Conservation (phyloP, 2,329 filamentous ascomycete genomes). For the Parastagonospora nodorum region DNA sequence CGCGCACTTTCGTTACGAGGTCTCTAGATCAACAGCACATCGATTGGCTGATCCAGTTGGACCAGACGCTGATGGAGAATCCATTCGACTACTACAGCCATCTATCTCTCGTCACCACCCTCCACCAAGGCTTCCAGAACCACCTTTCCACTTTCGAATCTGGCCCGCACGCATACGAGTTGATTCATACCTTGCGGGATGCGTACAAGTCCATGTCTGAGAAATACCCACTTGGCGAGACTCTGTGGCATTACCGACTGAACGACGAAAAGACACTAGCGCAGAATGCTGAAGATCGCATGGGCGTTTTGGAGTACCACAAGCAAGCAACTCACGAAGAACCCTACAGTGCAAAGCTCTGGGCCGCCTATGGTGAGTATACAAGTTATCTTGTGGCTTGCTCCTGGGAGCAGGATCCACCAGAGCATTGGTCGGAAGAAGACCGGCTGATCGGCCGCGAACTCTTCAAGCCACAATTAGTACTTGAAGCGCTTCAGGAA, state of each 20-base stretch:
- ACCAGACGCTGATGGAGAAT: slow-evolving; percentile 51
- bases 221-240: slow-evolving; percentile 73
- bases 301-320: slow-evolving; percentile 73
- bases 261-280: slow-evolving; percentile 70
- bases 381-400: slow-evolving; percentile 73
- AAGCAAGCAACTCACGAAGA: slow-evolving; percentile 72
- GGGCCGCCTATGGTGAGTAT: slow-evolving; percentile 79
- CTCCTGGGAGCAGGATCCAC: slow-evolving; percentile 60
- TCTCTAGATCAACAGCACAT: slow-evolving; percentile 52
- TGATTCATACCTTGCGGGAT: slow-evolving; percentile 53
- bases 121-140: slow-evolving; percentile 55
- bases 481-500: slow-evolving; percentile 72
- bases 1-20: slow-evolving; percentile 49
- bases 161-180: slow-evolving; percentile 50
- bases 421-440: slow-evolving; percentile 62
- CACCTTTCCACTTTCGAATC: slow-evolving; percentile 41
- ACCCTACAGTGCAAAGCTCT: slow-evolving; percentile 73
- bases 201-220: slow-evolving; percentile 64
- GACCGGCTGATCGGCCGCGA: slow-evolving; percentile 72
- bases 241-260: slow-evolving; percentile 77
- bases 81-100: slow-evolving; percentile 57
- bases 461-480: slow-evolving; percentile 70
- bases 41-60: slow-evolving; percentile 51
- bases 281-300: slow-evolving; percentile 67
- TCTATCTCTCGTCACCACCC: slow-evolving; percentile 53